Evolutionary conservation across 129 eudicot genomes (phyloP), one percentile per base, ranked within the genome.

Genomic region (Arctium minus): DNA sequence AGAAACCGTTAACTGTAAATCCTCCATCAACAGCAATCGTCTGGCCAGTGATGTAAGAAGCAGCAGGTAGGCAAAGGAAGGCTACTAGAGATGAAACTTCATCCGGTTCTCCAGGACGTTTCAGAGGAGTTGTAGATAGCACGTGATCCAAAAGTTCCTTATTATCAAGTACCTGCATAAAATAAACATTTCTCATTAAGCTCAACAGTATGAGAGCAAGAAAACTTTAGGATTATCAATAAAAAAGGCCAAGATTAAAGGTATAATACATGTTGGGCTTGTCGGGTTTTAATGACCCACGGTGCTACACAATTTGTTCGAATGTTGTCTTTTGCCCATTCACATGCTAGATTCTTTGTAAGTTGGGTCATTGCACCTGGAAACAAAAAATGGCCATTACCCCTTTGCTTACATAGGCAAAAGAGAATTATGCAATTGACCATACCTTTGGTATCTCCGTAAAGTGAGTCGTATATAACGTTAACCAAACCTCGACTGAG

Each of bases 21-120:
- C 92, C 92, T 37, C 92, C 92, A 85, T 89, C 92, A 29, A 86
- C 85, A 48, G 71, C 79, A 8, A 89, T 80, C 39, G 78, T 29
- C 17, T 89, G 92, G 13, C 92, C 92, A 12, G 83, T 89, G 17
- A 56, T 17, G 8, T 56, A 56, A 17, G 67, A 56, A 56, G 67
- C 67, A 56, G 67, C 27, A 15, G 67, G 67, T 56, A 56, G 67
- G 67, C 67, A 56, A 17, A 56, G 67, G 27, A 56, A 56, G 67
- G 67, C 67, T 56, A 56, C 67, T 1, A 56, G 27, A 56, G 67
- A 56, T 56, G 67, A 56, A 56, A 56, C 67, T 60, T 89, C 93
- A 22, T 87, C 72, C 0, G 91, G 81, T 33, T 85, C 87, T 32
- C 81, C 93, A 1, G 73, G 39, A 15, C 86, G 87, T 30, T 79